Evolutionary conservation across 352 stramenopile species (phyloP), one percentile per base, ranked within the genome.

Genomic region (Phytophthora niederhauseri): DNA sequence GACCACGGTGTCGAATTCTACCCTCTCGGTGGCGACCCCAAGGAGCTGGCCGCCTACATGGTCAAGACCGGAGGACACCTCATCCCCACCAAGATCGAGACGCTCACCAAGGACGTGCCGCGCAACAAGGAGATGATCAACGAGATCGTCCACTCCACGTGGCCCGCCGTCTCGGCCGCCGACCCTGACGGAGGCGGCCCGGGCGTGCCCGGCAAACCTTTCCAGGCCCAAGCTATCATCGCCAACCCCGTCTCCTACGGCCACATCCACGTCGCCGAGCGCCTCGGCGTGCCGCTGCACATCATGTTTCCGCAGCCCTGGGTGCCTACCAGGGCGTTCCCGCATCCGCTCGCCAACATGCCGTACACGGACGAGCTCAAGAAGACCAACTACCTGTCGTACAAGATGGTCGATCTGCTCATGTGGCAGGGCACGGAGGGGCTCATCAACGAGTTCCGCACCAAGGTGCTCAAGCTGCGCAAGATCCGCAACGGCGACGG

Each of bases 241-340:
- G 87, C 90, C 19, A 98, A 98, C 67, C 34, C 94, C 3, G 87
- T 96, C 6, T 88, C 80, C 55, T 96, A 97, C 55, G 92, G 89
- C 22, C 93, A 98, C 72, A 87, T 97, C 49, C 91, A 98, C 73
- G 92, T 97, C 9, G 93, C 91, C 4, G 94, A 98, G 70, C 87
- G 89, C 11, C 81, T 98, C 17, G 90, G 84, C 1, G 87, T 98
- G 14, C 92, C 93, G 24, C 71, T 98, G 28, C 93, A 98, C 72
- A 95, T 98, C 57, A 97, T 98, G 89, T 66, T 71, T 14, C 64
- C 64, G 4, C 64, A 71, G 28, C 57, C 57, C 20, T 71, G 64
- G 64, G 64, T 71, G 50, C 64, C 64, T 8, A 71, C 64, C 9
- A 71, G 26, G 30, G 64, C 64, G n/a, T 71, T 66, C 49, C 64